A percentile compares a stretch with the other conserved stretches of the same genome.
These are phyloP conservation scores for Rubroboletus pulcherrimus DNA, from an alignment of 768 basidiomycete species.

Conservation along the genomic window DNA sequence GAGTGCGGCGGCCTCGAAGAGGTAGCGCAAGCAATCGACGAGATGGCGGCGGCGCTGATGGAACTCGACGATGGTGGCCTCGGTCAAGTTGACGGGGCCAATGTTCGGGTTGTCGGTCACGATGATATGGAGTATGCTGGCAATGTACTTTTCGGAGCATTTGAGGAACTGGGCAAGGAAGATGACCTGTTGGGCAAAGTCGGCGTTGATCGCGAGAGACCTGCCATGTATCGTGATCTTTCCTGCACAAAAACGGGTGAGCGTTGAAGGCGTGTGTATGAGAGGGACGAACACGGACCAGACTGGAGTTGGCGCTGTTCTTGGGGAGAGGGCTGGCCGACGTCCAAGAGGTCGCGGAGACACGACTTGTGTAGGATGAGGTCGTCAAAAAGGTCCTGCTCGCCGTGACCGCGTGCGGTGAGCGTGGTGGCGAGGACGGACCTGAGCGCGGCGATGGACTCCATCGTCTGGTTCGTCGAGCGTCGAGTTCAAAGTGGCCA, in stretches of 20 bases:
- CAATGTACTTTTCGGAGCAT: slow-evolving; percentile 78
- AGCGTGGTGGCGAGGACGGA: slow-evolving; percentile 49
- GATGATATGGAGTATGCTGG: slow-evolving; percentile 61
- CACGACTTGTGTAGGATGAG: slow-evolving; percentile 62
- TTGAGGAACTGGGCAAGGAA: slow-evolving; percentile 80
- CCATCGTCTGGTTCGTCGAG: slow-evolving; percentile 34
- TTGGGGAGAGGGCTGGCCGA: slow-evolving; percentile 54
- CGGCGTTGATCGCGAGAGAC: slow-evolving; percentile 68
- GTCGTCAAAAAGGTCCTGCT: slow-evolving; percentile 75
- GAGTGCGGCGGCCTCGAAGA: slow-evolving; percentile 59
- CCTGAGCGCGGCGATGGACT: slow-evolving; percentile 55
- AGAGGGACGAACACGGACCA: slow-evolving; percentile 35
- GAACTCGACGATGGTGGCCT: slow-evolving; percentile 61
- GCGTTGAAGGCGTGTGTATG: background rate
- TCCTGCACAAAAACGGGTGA: slow-evolving; percentile 43
- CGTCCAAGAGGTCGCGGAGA: slow-evolving; percentile 61
- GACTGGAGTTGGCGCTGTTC: slow-evolving; percentile 73
- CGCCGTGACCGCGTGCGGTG: slow-evolving; percentile 46
- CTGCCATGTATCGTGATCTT: slow-evolving; percentile 61
- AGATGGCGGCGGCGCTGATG: slow-evolving; percentile 68
- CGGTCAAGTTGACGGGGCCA: slow-evolving; percentile 52
- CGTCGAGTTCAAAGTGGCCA: background rate
- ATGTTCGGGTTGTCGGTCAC: slow-evolving; percentile 66
- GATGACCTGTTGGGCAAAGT: slow-evolving; percentile 73
- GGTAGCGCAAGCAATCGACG: slow-evolving; percentile 63